Percentiles rank a stretch among this genome's conserved stretches.
These are phyloP conservation scores for Backusella tarrabulga DNA, from an alignment of 192 early-diverging fungal genomes.

Conservation along the genomic window DNA sequence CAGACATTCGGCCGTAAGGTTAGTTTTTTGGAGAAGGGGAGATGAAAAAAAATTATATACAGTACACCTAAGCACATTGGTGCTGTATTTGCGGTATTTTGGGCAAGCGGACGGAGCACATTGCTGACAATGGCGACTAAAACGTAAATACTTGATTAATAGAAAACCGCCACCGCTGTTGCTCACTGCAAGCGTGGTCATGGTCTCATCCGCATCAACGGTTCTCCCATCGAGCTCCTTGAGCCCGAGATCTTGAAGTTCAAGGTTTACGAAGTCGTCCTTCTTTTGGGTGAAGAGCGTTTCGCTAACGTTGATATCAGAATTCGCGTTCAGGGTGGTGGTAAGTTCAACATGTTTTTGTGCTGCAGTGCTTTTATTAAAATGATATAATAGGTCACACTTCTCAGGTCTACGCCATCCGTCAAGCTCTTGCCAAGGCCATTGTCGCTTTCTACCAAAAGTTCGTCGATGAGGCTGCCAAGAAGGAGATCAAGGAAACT, in stretches of 20 bases:
- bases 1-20: constrained; percentile 81
- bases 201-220: constrained; percentile 98
- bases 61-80: not conserved
- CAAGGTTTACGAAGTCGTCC: constrained; percentile 99
- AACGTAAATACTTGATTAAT: not conserved
- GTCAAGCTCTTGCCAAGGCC: constrained; percentile 99
- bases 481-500: constrained; percentile 99
- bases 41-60: not conserved
- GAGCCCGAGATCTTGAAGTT: constrained; percentile 96
- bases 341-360: constrained; percentile 6
- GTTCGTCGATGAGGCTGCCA: constrained; percentile 99
- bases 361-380: not conserved
- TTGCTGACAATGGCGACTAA: not conserved
- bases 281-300: constrained; percentile 94
- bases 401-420: constrained; percentile 97
- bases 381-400: constrained; percentile 58
- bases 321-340: constrained; percentile 96
- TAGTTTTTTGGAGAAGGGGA: constrained; percentile 19
- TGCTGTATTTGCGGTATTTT: not conserved
- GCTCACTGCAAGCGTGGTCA: constrained; percentile 98
- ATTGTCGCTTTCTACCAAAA: constrained; percentile 99
- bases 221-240: constrained; percentile 91
- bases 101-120: not conserved
- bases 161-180: constrained; percentile 99
- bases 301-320: constrained; percentile 97